These are phyloP conservation scores for Pseudonitzschia pungens DNA, from an alignment of 108 stramenopile species.

Conservation along the genomic window DNA sequence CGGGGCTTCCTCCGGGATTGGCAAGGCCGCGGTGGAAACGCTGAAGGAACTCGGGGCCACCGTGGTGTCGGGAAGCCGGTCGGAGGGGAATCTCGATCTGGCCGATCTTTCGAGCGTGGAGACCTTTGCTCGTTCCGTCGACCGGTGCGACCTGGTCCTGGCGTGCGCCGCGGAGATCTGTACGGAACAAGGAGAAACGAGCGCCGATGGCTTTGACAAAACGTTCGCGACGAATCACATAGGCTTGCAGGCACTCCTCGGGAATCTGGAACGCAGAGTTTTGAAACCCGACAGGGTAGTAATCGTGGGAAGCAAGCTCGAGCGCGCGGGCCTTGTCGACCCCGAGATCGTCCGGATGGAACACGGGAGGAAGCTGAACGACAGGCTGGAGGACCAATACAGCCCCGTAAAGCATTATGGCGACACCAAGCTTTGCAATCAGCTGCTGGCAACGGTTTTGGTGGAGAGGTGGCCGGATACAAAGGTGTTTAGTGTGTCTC, in stretches of 20 bases:
- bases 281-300: neutral
- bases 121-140: neutral
- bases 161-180: neutral
- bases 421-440: constrained; percentile 5
- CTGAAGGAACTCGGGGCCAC: neutral
- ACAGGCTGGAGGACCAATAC: neutral
- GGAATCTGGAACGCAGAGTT: neutral
- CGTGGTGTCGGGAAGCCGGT: neutral
- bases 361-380: neutral
- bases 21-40: constrained; percentile 1
- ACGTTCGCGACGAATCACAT: constrained; percentile 9
- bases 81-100: constrained; percentile 3
- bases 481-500: neutral
- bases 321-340: constrained; percentile 1
- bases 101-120: constrained; percentile 2
- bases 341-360: neutral
- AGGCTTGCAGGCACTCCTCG: neutral
- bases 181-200: neutral
- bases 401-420: neutral
- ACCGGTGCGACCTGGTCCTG: neutral
- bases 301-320: constrained; percentile 12
- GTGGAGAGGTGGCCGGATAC: neutral
- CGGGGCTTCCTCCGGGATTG: constrained; percentile 15
- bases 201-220: neutral
- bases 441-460: neutral